phyloP scores from a whole-genome alignment of 345 rosid genomes.

The Gossypioides kirkii region DNA sequence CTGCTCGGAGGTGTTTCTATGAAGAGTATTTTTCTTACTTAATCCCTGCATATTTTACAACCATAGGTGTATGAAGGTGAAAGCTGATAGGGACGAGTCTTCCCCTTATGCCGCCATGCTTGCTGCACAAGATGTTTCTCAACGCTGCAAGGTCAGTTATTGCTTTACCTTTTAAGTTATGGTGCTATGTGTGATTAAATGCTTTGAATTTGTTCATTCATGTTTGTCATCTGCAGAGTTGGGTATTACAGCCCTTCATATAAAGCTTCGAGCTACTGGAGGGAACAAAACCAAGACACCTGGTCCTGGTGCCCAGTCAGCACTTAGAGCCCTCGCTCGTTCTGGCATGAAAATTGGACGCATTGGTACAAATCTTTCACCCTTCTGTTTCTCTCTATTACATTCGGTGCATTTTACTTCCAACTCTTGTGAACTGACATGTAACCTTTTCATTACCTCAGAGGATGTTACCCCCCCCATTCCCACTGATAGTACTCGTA shows the following conservation, averaged over 20 bases:
- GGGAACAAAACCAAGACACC: slow-evolving; percentile 85
- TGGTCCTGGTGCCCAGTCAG: slow-evolving; percentile 90
- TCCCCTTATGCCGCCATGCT: slow-evolving; percentile 36
- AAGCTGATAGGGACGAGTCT: slow-evolving; percentile 5
- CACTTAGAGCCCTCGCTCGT: slow-evolving; percentile 94
- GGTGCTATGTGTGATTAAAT: not conserved
- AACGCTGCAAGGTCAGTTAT: slow-evolving; percentile 66
- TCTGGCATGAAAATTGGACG: slow-evolving; percentile 96
- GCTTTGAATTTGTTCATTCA: not conserved
- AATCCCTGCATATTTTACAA: not conserved
- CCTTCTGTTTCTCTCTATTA: not conserved
- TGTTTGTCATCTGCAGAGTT: slow-evolving; percentile 37
- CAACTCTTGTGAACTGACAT: not conserved
- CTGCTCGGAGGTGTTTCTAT: not conserved
- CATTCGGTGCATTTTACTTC: not conserved
- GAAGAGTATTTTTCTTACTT: not conserved
- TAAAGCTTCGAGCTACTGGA: slow-evolving; percentile 23
- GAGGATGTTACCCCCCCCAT: slow-evolving; percentile 97
- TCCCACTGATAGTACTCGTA: slow-evolving; percentile 45
- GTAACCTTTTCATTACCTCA: slow-evolving; percentile 19
- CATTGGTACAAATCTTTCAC: slow-evolving; percentile 33
- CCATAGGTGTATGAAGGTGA: slow-evolving; percentile 39
- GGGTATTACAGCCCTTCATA: slow-evolving; percentile 73
- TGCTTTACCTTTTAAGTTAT: not conserved
- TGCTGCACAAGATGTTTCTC: slow-evolving; percentile 83